Percentiles rank a stretch among this genome's conserved stretches.
Conservation (phyloP, 2,329 filamentous ascomycete species). For the Teratosphaeria gauchensis region DNA sequence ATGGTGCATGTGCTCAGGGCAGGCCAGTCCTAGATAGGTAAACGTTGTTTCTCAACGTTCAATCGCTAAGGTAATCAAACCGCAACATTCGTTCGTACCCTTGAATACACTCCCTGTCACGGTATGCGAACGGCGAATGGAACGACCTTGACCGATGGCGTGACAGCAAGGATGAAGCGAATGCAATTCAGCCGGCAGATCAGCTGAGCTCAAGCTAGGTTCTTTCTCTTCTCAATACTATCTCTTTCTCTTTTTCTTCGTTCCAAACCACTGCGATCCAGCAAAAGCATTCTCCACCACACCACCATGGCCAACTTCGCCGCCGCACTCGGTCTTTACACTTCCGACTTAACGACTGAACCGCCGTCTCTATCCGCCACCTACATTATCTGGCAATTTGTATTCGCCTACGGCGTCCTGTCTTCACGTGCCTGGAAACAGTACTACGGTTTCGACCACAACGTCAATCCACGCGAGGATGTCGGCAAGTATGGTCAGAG, state of each 20-base stretch:
- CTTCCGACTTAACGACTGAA: neutral
- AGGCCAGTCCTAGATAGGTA: neutral
- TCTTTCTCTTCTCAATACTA: neutral
- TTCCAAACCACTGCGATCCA: neutral
- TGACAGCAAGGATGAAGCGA: neutral
- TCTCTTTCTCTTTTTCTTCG: neutral
- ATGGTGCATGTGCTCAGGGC: neutral
- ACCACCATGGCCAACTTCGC: neutral
- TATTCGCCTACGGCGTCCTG: conserved; percentile 36
- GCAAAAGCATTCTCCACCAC: neutral
- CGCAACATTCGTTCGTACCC: no score
- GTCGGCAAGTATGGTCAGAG: conserved; percentile 35
- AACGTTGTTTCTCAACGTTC: no score
- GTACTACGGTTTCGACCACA: conserved; percentile 38
- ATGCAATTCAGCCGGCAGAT: neutral
- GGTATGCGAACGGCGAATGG: neutral
- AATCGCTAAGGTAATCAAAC: no score
- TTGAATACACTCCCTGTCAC: neutral
- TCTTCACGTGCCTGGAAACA: conserved; percentile 37
- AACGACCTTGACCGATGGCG: neutral
- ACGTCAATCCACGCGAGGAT: conserved; percentile 38
- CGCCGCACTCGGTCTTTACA: neutral
- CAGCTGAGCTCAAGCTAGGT: neutral
- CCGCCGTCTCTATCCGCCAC: conserved; percentile 18
- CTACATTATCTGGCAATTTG: conserved; percentile 32